Percentiles rank a stretch among this genome's conserved stretches.
Conservation (phyloP, 331 rosid species). For the Pyracantha coccinea region DNA sequence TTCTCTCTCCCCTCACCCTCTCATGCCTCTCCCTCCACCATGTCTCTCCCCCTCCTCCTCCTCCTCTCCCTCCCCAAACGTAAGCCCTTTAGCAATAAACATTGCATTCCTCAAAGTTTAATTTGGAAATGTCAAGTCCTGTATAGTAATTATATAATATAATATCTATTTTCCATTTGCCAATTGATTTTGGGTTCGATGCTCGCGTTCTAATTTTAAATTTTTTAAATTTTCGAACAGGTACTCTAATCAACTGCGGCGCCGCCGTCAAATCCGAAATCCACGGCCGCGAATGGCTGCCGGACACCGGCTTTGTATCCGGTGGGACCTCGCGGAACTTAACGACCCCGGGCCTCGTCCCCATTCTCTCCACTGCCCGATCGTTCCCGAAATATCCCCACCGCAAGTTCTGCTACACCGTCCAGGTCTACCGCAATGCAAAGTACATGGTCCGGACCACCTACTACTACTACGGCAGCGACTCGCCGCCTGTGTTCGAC, state of each 20-base stretch:
- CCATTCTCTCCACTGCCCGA: conserved; percentile 50
- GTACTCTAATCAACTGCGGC: conserved; percentile 53
- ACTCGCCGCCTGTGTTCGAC: conserved; percentile 71
- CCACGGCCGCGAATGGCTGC: conserved; percentile 43
- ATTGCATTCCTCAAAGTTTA: too few relatives aligned
- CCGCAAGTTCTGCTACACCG: conserved; percentile 54
- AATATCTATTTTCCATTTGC: neutral
- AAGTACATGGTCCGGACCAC: conserved; percentile 63
- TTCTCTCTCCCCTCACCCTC: neutral
- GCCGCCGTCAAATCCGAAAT: conserved; percentile 18
- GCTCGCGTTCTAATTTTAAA: neutral
- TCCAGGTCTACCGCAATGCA: conserved; percentile 41
- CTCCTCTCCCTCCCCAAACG: conserved; percentile 44
- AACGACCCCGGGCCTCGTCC: conserved; percentile 16
- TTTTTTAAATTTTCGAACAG: conserved; percentile 4
- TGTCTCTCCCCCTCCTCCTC: conserved; percentile 8
- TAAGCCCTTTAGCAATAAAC: neutral
- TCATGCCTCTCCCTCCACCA: conserved; percentile 9
- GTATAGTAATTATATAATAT: too few relatives aligned
- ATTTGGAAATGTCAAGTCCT: neutral
- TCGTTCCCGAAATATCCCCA: conserved; percentile 42
- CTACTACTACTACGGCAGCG: conserved; percentile 59
- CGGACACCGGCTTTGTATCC: conserved; percentile 43
- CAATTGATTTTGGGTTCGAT: neutral
- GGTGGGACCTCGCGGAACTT: conserved; percentile 41